Conservation (phyloP, 1,284 basidiomycete species). For the Sutorius eximius region DNA sequence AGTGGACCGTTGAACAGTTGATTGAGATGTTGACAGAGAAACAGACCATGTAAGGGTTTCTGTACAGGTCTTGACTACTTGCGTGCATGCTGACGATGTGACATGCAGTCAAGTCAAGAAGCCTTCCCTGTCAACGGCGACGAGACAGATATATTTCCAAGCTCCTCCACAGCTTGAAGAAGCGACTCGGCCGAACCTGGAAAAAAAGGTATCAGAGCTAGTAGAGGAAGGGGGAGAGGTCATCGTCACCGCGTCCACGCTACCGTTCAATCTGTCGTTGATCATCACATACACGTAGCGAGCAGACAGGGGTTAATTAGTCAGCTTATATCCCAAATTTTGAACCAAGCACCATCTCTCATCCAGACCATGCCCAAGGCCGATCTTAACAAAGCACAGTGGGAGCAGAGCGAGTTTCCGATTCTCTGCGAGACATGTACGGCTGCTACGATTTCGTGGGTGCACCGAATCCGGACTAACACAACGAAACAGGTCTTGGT, state of each 20-base stretch:
- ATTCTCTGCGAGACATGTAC: slow-evolving; percentile 90
- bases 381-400: slow-evolving; percentile 88
- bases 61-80: not conserved
- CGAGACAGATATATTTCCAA: slow-evolving; percentile 85
- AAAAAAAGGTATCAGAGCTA: slow-evolving; percentile 82
- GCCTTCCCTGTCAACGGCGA: slow-evolving; percentile 75
- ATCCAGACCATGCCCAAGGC: slow-evolving; percentile 61
- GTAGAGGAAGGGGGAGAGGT: slow-evolving; percentile 76
- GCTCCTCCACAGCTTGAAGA: slow-evolving; percentile 88
- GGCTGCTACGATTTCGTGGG: slow-evolving; percentile 28
- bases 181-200: slow-evolving; percentile 85
- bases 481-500: slow-evolving; percentile 65
- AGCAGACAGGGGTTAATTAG: slow-evolving; percentile 21
- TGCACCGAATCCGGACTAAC: slow-evolving; percentile 12
- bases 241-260: slow-evolving; percentile 81
- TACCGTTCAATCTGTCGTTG: slow-evolving; percentile 86
- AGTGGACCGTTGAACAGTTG: slow-evolving; percentile 79
- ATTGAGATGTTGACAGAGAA: slow-evolving; percentile 84
- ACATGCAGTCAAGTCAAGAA: slow-evolving; percentile 84
- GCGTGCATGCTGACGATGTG: slow-evolving; percentile 12
- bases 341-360: slow-evolving; percentile 1
- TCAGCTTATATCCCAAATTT: slow-evolving; percentile 24
- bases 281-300: slow-evolving; percentile 58
- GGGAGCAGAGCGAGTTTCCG: slow-evolving; percentile 90
- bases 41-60: slow-evolving; percentile 76